Evolutionary conservation across 331 rosid genomes (phyloP).

Genomic region (Quercus phellos): DNA sequence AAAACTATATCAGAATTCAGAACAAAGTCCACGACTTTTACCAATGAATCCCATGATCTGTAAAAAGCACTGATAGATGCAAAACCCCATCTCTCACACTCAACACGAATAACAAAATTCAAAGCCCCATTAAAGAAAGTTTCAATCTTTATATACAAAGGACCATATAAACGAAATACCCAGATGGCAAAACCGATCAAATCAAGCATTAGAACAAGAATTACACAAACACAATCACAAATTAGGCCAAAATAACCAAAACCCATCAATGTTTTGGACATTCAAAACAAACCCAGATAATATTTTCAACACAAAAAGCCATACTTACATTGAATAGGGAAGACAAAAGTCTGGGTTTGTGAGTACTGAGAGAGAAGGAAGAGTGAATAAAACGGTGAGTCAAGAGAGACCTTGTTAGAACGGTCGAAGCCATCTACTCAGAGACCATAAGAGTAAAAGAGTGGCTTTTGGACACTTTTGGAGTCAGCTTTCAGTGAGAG

Average conservation of each 20-base stretch:
- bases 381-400: constrained; percentile 49
- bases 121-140: constrained; percentile 7
- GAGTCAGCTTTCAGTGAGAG: neutral
- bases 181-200: constrained; percentile 1
- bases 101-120: constrained; percentile 12
- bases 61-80: neutral
- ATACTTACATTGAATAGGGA: constrained; percentile 49
- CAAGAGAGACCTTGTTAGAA: constrained; percentile 44
- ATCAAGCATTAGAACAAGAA: neutral
- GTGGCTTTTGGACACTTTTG: constrained; percentile 12
- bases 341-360: constrained; percentile 36
- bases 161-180: neutral
- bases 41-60: neutral
- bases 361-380: constrained; percentile 28
- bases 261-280: constrained; percentile 4
- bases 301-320: neutral
- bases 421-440: constrained; percentile 57
- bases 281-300: constrained; percentile 10
- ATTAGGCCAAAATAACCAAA: neutral
- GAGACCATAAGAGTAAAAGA: constrained; percentile 23
- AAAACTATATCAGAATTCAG: neutral
- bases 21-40: neutral
- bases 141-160: neutral
- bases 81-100: constrained; percentile 2
- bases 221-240: neutral